Conservation (phyloP, 306 rosid genomes). For the Trifolium dubium region DNA sequence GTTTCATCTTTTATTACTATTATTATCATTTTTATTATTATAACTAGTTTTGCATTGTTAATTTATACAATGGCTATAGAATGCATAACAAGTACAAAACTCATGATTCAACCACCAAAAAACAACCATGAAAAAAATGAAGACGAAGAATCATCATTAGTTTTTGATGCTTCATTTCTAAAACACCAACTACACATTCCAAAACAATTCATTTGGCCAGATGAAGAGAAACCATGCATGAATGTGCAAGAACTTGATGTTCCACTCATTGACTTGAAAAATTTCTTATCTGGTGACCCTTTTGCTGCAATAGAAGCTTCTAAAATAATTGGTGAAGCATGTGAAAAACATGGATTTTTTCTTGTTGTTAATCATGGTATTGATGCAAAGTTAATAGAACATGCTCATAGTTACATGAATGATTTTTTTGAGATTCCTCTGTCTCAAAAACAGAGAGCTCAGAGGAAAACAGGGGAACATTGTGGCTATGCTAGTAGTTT, state of each 20-base stretch:
- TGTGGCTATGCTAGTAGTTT: conserved; percentile 98
- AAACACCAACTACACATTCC: conserved; percentile 61
- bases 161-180: conserved; percentile 76
- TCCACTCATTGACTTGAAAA: conserved; percentile 66
- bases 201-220: conserved; percentile 90
- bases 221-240: conserved; percentile 69
- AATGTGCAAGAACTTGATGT: conserved; percentile 64
- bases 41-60: conserved; percentile 32
- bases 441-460: conserved; percentile 75
- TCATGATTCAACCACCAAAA: conserved; percentile 48
- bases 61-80: conserved; percentile 69
- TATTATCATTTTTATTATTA: neutral
- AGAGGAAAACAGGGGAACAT: conserved; percentile 79
- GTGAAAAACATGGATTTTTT: conserved; percentile 84
- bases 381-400: conserved; percentile 50
- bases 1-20: neutral
- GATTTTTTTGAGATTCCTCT: conserved; percentile 77
- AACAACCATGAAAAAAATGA: conserved; percentile 37
- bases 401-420: conserved; percentile 71
- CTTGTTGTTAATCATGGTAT: conserved; percentile 87
- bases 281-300: conserved; percentile 68
- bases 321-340: conserved; percentile 65
- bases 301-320: conserved; percentile 58
- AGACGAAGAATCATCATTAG: conserved; percentile 48
- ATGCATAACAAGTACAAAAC: conserved; percentile 46